Evolutionary conservation across 257 asterid species (phyloP).

Genomic region (Ligustrum vulgare): DNA sequence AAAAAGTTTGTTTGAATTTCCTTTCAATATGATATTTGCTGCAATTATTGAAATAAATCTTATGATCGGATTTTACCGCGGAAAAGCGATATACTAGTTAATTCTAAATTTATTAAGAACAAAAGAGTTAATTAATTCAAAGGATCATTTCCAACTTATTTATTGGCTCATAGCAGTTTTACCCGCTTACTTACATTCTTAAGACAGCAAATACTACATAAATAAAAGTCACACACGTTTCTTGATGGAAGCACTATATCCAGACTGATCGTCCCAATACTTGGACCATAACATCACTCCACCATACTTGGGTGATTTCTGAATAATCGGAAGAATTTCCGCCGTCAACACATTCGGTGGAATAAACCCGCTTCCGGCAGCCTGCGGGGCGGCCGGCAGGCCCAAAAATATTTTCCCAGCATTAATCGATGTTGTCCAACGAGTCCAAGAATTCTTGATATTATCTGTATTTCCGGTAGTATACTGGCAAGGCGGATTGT

Average conservation of each 20-base stretch:
- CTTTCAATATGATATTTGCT: too few species aligned
- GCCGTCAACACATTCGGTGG: constrained; percentile 44
- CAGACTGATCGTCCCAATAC: constrained; percentile 56
- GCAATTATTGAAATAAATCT: too few species aligned
- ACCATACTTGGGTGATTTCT: constrained; percentile 48
- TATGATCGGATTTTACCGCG: too few species aligned
- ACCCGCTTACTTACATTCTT: not conserved
- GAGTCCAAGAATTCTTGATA: constrained; percentile 44
- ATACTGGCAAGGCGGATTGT: constrained; percentile 64
- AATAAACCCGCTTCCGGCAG: constrained; percentile 69
- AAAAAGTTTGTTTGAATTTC: too few species aligned
- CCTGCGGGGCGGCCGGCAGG: constrained; percentile 56
- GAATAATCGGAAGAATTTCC: constrained; percentile 56
- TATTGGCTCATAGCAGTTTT: too few species aligned
- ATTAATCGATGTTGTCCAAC: constrained; percentile 42
- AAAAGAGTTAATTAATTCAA: not conserved
- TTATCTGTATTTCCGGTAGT: constrained; percentile 34
- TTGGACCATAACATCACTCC: constrained; percentile 88
- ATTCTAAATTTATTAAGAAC: too few species aligned
- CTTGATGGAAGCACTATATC: constrained; percentile 47
- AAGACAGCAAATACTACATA: not conserved
- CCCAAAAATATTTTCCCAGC: constrained; percentile 57
- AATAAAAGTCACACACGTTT: constrained; percentile 28
- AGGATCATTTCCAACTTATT: too few species aligned
- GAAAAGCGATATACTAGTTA: too few species aligned